Percentiles rank a stretch among this genome's conserved stretches.
These are phyloP conservation scores for Hemerocallis citrina DNA, from an alignment of 106 monocot genomes.

Conservation along the genomic window DNA sequence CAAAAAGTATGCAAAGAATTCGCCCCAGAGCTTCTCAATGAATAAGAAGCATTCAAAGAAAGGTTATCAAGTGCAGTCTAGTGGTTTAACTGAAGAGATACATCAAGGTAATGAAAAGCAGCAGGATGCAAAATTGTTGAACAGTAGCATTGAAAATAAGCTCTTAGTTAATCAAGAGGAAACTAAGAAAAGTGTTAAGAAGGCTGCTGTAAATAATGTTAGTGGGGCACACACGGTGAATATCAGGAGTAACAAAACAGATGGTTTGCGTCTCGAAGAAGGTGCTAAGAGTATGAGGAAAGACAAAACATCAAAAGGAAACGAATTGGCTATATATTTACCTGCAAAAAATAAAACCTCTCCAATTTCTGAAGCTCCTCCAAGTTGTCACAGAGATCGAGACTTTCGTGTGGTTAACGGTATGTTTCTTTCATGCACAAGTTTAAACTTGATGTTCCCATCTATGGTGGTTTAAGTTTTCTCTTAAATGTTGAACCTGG, in stretches of 20 bases:
- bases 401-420: conserved; percentile 37
- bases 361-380: conserved; percentile 50
- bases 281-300: conserved; percentile 25
- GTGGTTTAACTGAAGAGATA: conserved; percentile 19
- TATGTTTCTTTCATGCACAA: conserved; percentile 16
- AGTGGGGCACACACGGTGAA: conserved; percentile 10
- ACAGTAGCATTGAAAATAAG: conserved; percentile 18
- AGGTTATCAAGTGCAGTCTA: conserved; percentile 10
- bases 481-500: too few species aligned
- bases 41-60: conserved; percentile 52
- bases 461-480: background rate
- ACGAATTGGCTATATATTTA: conserved; percentile 68
- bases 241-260: conserved; percentile 8
- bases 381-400: conserved; percentile 46
- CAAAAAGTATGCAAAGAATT: conserved; percentile 35
- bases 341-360: conserved; percentile 53
- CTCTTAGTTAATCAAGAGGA: background rate
- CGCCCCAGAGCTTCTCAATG: conserved; percentile 12
- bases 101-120: conserved; percentile 27
- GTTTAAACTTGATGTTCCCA: background rate
- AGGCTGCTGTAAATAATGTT: conserved; percentile 4
- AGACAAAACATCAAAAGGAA: conserved; percentile 37
- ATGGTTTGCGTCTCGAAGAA: conserved; percentile 20
- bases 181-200: conserved; percentile 3
- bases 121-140: conserved; percentile 15